phyloP scores from a whole-genome alignment of 805 yeast species.

The Zygosaccharomyces gambellarensis region DNA sequence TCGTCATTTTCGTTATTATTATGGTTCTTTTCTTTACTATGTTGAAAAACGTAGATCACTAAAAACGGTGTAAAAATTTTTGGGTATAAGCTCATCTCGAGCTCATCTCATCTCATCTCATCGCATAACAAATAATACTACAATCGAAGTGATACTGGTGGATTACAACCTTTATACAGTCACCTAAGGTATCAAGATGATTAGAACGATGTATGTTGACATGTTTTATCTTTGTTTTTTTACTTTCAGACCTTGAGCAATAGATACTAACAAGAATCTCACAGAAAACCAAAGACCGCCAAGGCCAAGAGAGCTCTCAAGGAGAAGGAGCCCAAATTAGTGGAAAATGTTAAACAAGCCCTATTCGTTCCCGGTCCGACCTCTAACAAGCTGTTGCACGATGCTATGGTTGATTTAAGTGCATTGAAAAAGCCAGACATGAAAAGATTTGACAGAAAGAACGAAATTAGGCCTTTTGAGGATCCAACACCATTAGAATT shows the following conservation, averaged over 20 bases:
- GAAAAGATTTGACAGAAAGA: constrained; percentile 82
- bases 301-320: constrained; percentile 93
- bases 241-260: background rate
- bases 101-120: constrained; percentile 7
- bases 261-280: constrained; percentile 32
- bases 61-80: constrained; percentile 4
- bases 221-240: background rate
- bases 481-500: constrained; percentile 82
- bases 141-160: background rate
- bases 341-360: constrained; percentile 86
- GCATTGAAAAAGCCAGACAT: constrained; percentile 87
- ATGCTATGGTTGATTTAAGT: constrained; percentile 81
- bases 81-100: constrained; percentile 4
- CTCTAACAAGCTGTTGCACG: constrained; percentile 73
- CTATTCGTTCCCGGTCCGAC: constrained; percentile 88
- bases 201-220: constrained; percentile 35
- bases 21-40: background rate
- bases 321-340: constrained; percentile 78
- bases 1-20: background rate
- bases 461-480: constrained; percentile 88
- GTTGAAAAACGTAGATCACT: background rate
- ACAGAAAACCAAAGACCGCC: constrained; percentile 85
- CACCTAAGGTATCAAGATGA: constrained; percentile 21
- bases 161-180: background rate
- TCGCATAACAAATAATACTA: background rate